These are phyloP conservation scores for Cutaneotrichosporon arboriforme DNA, from an alignment of 1,284 basidiomycete species.

Conservation along the genomic window DNA sequence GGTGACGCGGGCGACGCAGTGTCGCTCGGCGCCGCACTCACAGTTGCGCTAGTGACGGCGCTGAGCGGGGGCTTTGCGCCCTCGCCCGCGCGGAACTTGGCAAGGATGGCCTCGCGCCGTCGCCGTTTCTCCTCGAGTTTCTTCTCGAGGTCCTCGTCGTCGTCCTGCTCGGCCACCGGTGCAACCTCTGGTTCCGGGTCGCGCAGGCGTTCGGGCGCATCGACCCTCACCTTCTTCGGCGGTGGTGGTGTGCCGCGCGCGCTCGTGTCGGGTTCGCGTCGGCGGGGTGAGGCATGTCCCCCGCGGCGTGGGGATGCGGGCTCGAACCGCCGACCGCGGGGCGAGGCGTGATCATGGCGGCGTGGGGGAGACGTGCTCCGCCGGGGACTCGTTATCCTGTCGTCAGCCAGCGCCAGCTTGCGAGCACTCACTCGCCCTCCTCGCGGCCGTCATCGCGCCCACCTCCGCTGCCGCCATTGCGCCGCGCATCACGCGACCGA, in stretches of 20 bases:
- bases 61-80: slow-evolving; percentile 10
- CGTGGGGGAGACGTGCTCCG: neutral
- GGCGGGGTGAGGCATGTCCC: neutral
- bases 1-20: neutral
- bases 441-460: slow-evolving; percentile 7
- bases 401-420: neutral
- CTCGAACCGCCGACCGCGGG: neutral
- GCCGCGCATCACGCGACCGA: slow-evolving; percentile 6
- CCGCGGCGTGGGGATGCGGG: neutral
- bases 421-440: slow-evolving; percentile 10
- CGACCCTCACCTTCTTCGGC: slow-evolving; percentile 1
- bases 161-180: slow-evolving; percentile 48
- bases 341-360: neutral
- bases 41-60: slow-evolving; percentile 1
- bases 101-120: slow-evolving; percentile 74
- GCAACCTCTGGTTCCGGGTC: slow-evolving; percentile 52
- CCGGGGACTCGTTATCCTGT: slow-evolving; percentile 1
- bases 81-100: slow-evolving; percentile 57
- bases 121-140: slow-evolving; percentile 71
- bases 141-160: slow-evolving; percentile 62
- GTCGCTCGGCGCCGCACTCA: neutral
- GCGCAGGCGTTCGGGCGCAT: slow-evolving; percentile 43
- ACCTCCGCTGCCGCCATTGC: neutral
- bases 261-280: neutral
- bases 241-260: neutral